Evolutionary conservation across 1,284 basidiomycete species (phyloP), one percentile per base, ranked within the genome.

Genomic region (Moesziomyces parantarcticus): DNA sequence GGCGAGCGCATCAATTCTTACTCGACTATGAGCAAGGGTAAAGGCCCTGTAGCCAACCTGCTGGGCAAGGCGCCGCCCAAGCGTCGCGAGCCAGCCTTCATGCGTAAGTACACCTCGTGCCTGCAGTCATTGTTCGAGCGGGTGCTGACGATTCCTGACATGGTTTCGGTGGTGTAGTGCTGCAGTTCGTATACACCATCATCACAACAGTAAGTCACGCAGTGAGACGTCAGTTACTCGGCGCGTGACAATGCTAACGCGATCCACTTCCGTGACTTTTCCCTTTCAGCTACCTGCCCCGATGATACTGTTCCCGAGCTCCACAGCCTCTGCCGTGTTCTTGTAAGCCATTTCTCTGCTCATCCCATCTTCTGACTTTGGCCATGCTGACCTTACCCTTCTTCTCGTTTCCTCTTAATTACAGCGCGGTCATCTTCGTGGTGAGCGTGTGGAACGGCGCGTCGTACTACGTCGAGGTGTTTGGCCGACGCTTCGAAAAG

Each of bases 261-360:
- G 34, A 16, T 36, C 34, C 13, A 36, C 14, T 16, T 18, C 16
- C 6, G 10, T 10, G 34, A 13, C 25, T 51, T 9, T 26, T 18
- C 22, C 5, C 5, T 8, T 32, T 18, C 47, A 52, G 50, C 84
- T 95, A 5, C 94, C 94, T 0, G 91, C 93, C 2, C 88, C 93
- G 3, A 91, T 91, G 76, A 65, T 95, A 49, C 86, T 96, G 26
- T 94, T 93, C 75, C 88, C 91, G 78, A 92, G 89, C 78, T 84
- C 90, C 1, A 86, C 87, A 48, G 92, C 90, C 87, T 92, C 91
- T 66, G 89, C 88, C 16, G 84, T 88, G 2, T 95, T 93, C 85
- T 85, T 97, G 22, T 86, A 93, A 42, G 71, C 96, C 78, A 86
- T 88, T 10, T 14, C 14, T 29, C 13, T 32, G 20, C 53, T 5